These are phyloP conservation scores for Candida labiduridarum DNA, from an alignment of 1,139 yeast species.

Conservation along the genomic window DNA sequence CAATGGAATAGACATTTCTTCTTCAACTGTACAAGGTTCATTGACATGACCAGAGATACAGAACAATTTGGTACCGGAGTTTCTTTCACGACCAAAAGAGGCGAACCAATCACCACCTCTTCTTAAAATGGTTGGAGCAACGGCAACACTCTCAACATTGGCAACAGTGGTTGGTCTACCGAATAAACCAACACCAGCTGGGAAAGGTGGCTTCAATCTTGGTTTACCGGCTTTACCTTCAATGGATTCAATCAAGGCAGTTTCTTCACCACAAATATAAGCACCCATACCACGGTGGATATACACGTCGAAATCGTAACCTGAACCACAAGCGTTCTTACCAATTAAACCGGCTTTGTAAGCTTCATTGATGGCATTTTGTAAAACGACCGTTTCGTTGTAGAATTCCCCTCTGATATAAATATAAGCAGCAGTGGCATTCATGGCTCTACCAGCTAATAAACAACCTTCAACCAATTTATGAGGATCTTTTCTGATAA, in stretches of 20 bases:
- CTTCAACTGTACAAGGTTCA: slow-evolving; percentile 90
- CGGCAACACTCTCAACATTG: slow-evolving; percentile 87
- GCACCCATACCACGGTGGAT: slow-evolving; percentile 94
- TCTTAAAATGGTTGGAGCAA: slow-evolving; percentile 84
- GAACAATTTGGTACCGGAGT: slow-evolving; percentile 77
- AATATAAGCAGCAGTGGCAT: slow-evolving; percentile 89
- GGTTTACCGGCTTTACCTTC: slow-evolving; percentile 95
- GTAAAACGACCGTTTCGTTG: slow-evolving; percentile 72
- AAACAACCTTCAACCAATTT: slow-evolving; percentile 87
- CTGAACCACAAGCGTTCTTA: slow-evolving; percentile 83
- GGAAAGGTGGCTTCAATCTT: slow-evolving; percentile 90
- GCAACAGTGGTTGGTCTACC: slow-evolving; percentile 91
- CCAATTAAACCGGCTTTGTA: slow-evolving; percentile 79
- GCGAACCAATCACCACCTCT: slow-evolving; percentile 90
- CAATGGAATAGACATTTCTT: slow-evolving; percentile 88
- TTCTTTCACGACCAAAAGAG: slow-evolving; percentile 80
- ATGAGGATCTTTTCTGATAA: slow-evolving; percentile 87
- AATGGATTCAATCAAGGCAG: slow-evolving; percentile 80
- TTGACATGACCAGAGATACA: slow-evolving; percentile 90
- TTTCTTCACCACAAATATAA: slow-evolving; percentile 88
- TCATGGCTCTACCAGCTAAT: slow-evolving; percentile 87
- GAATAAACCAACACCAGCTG: slow-evolving; percentile 88
- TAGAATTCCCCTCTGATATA: slow-evolving; percentile 89
- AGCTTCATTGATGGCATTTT: slow-evolving; percentile 83
- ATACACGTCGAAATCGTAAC: slow-evolving; percentile 78